These are phyloP conservation scores for Solanum etuberosum DNA, from an alignment of 257 asterid genomes.

Conservation along the genomic window DNA sequence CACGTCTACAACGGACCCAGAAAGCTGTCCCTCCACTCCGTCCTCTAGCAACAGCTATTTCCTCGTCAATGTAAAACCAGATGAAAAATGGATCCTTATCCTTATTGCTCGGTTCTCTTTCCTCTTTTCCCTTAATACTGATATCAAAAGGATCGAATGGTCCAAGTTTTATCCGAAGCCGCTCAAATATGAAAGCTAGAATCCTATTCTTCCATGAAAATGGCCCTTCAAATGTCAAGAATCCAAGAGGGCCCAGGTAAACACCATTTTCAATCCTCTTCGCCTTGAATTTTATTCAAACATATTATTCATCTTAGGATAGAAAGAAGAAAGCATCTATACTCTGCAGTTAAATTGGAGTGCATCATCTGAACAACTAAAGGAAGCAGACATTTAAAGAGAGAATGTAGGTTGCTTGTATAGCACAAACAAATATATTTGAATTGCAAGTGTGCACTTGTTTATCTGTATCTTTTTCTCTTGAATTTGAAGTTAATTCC, in stretches of 20 bases:
- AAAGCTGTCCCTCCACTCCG: slow-evolving; percentile 90
- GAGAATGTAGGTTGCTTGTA: background rate
- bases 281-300: slow-evolving; percentile 31
- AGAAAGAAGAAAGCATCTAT: background rate
- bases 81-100: slow-evolving; percentile 71
- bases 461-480: background rate
- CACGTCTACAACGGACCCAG: slow-evolving; percentile 72
- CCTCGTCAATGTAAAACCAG: slow-evolving; percentile 91
- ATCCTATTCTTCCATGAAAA: slow-evolving; percentile 78
- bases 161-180: slow-evolving; percentile 59
- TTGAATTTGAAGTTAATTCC: background rate
- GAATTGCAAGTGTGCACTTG: background rate
- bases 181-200: slow-evolving; percentile 71
- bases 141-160: slow-evolving; percentile 63
- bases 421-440: background rate
- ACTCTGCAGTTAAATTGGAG: background rate
- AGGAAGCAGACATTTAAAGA: background rate
- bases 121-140: slow-evolving; percentile 55
- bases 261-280: slow-evolving; percentile 94
- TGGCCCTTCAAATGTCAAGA: slow-evolving; percentile 72
- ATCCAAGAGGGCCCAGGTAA: slow-evolving; percentile 66
- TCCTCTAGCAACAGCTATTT: slow-evolving; percentile 94
- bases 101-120: slow-evolving; percentile 60
- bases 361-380: background rate
- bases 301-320: background rate